phyloP scores from a whole-genome alignment of 83 land plant genomes.

The Picea engelmannii region DNA sequence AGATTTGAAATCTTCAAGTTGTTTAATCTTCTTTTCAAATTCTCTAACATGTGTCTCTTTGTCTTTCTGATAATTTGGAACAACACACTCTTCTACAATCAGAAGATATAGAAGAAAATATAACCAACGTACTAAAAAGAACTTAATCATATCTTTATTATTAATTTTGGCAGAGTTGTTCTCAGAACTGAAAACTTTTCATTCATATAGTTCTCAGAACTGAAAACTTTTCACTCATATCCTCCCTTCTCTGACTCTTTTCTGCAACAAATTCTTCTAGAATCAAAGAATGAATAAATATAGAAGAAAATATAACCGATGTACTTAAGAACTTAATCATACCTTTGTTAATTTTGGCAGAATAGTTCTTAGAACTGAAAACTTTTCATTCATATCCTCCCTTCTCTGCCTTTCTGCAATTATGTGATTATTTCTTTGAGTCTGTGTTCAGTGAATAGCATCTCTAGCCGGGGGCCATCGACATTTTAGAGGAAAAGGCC shows the following conservation, averaged over 20 bases:
- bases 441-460: conserved; percentile 38
- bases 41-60: conserved; percentile 46
- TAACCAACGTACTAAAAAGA: no score
- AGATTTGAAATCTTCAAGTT: conserved; percentile 42
- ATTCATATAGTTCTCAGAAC: no score
- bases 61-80: no score
- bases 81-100: no score
- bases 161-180: no score
- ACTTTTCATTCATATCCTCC: conserved; percentile 66
- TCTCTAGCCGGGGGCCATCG: conserved; percentile 1
- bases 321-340: not conserved
- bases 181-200: no score
- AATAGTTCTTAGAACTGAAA: conserved; percentile 46
- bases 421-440: conserved; percentile 49
- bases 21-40: conserved; percentile 46
- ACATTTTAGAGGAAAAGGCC: not conserved
- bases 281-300: not conserved
- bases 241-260: no score
- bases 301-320: not conserved
- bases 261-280: not conserved
- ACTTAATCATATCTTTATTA: no score
- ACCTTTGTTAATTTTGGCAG: conserved; percentile 55
- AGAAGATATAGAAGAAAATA: no score
- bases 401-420: conserved; percentile 52
- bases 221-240: no score